Conservation (phyloP, 768 basidiomycete genomes). For the Tricholoma bakamatsutake region DNA sequence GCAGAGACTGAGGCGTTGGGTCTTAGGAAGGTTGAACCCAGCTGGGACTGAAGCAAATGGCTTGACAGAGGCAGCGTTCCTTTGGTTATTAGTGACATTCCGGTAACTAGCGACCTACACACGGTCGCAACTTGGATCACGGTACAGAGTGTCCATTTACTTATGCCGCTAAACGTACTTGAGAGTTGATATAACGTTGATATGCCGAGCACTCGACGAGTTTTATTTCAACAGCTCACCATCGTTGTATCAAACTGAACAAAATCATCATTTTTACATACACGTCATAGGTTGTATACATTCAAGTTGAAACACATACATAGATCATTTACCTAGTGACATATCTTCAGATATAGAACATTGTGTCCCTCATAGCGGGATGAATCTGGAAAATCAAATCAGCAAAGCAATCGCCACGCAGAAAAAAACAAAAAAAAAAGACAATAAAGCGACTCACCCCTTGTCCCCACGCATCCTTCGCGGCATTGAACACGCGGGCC, state of each 20-base stretch:
- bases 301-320: not conserved
- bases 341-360: constrained; percentile 61
- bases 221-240: too few species aligned
- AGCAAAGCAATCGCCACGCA: not conserved
- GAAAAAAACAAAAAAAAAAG: too few species aligned
- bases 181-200: too few species aligned
- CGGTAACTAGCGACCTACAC: too few species aligned
- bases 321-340: not conserved
- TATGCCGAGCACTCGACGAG: too few species aligned
- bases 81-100: not conserved
- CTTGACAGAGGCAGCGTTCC: constrained; percentile 10
- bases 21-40: constrained; percentile 12
- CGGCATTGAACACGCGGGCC: constrained; percentile 37
- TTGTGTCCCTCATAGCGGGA: constrained; percentile 48
- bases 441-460: constrained; percentile 40
- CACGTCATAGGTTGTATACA: not conserved
- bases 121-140: too few species aligned
- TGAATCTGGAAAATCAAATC: constrained; percentile 35
- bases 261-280: not conserved
- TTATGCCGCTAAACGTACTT: too few species aligned
- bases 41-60: constrained; percentile 14
- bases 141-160: too few species aligned
- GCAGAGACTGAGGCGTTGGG: constrained; percentile 14
- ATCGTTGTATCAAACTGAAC: not conserved
- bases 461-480: constrained; percentile 43